Conservation (phyloP, 768 basidiomycete species). For the Lactarius evosmus region DNA sequence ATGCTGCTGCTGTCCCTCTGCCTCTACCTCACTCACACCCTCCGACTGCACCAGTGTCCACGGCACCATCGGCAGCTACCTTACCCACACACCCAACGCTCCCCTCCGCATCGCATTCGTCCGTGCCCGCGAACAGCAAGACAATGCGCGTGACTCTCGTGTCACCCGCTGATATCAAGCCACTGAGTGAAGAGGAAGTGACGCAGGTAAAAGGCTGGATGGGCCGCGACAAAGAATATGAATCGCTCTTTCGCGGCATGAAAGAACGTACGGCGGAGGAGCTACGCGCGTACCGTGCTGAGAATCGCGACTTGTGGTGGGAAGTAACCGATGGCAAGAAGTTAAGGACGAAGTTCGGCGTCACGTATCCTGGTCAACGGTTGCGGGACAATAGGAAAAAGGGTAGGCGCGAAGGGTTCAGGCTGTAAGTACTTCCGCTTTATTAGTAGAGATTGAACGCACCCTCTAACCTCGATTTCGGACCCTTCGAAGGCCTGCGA, state of each 20-base stretch:
- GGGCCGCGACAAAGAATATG: slow-evolving; percentile 57
- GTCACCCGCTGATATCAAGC: slow-evolving; percentile 52
- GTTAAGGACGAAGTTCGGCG: slow-evolving; percentile 47
- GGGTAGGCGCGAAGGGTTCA: slow-evolving; percentile 64
- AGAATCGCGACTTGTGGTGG: slow-evolving; percentile 54
- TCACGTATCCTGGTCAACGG: slow-evolving; percentile 50
- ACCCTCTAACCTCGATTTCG: slow-evolving; percentile 1
- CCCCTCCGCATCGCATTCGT: slow-evolving; percentile 42
- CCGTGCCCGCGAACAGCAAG: slow-evolving; percentile 48
- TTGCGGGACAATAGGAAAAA: slow-evolving; percentile 46
- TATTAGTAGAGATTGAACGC: slow-evolving; percentile 2
- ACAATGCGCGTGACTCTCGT: slow-evolving; percentile 61
- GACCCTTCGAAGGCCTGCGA: slow-evolving; percentile 51
- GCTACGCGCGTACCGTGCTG: slow-evolving; percentile 42
- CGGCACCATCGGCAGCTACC: slow-evolving; percentile 28
- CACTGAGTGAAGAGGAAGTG: slow-evolving; percentile 51
- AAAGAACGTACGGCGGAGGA: slow-evolving; percentile 53
- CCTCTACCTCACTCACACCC: slow-evolving; percentile 11
- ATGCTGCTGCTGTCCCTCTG: slow-evolving; percentile 27
- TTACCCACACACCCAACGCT: slow-evolving; percentile 39
- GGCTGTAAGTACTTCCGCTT: slow-evolving; percentile 57
- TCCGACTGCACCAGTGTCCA: slow-evolving; percentile 28
- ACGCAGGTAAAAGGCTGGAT: slow-evolving; percentile 58
- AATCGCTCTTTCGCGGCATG: slow-evolving; percentile 47
- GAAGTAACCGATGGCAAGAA: slow-evolving; percentile 53